Evolutionary conservation across 179 eudicot genomes (phyloP).

Genomic region (Beta corolliflora): DNA sequence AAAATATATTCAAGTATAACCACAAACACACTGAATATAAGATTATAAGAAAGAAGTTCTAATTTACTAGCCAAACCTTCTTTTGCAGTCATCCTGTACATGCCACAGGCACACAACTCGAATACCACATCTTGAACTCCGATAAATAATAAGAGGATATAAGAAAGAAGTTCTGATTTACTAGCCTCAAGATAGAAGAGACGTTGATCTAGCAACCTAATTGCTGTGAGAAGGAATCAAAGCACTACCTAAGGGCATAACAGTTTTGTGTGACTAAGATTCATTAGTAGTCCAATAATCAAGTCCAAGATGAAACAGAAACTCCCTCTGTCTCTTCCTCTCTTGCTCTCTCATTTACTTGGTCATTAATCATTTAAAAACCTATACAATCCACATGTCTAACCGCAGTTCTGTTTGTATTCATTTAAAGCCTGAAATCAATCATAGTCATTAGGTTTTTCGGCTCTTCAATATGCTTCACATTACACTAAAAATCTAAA

Average conservation of each 20-base stretch:
- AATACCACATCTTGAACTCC: too few species aligned
- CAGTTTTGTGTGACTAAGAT: not conserved
- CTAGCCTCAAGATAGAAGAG: not conserved
- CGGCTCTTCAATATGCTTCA: too few species aligned
- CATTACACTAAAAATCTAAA: not conserved
- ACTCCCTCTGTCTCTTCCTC: not conserved
- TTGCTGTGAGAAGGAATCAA: not conserved
- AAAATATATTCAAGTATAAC: not conserved
- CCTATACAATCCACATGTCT: not conserved
- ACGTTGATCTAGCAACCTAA: not conserved
- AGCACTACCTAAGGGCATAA: not conserved
- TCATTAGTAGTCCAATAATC: not conserved
- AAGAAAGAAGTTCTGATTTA: too few species aligned
- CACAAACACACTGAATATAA: not conserved
- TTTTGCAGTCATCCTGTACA: not conserved
- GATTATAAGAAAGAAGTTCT: too few species aligned
- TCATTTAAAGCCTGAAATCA: not conserved
- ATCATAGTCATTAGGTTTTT: not conserved
- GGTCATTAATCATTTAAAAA: not conserved
- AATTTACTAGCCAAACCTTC: not conserved
- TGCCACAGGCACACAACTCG: not conserved
- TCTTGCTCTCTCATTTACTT: not conserved
- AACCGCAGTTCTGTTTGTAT: not conserved
- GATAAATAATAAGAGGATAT: too few species aligned
- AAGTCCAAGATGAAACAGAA: not conserved